Evolutionary conservation across 2,329 filamentous ascomycete species (phyloP).

Genomic region (Beauveria caledonica): DNA sequence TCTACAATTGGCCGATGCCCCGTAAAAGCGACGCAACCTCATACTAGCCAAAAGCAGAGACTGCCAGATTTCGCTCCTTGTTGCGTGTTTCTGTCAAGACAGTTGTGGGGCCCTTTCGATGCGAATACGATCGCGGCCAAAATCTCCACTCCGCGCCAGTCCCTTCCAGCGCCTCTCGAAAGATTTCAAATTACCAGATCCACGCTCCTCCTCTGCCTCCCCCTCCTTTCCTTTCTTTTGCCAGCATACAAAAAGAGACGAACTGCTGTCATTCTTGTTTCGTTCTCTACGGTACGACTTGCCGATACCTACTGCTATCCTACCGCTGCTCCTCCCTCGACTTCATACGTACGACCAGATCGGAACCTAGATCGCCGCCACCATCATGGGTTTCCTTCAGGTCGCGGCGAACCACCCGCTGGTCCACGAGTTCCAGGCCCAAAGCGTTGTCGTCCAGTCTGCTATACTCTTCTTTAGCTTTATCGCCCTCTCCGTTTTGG

Average conservation of each 20-base stretch:
- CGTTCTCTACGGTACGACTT: neutral
- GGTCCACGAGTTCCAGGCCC: conserved; percentile 40
- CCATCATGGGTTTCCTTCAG: conserved; percentile 48
- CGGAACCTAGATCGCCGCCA: neutral
- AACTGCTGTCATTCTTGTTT: neutral
- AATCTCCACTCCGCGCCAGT: neutral
- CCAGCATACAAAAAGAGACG: neutral
- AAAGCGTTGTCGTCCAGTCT: conserved; percentile 41
- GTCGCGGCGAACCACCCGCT: conserved; percentile 40
- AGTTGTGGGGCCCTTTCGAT: neutral
- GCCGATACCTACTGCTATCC: neutral
- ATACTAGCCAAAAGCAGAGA: neutral
- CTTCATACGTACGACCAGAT: neutral
- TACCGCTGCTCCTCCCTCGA: neutral
- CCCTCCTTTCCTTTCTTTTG: neutral
- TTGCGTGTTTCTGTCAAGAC: neutral
- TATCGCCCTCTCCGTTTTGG: conserved; percentile 49
- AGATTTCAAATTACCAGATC: conserved; percentile 2
- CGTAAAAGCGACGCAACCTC: neutral
- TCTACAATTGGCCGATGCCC: conserved; percentile 3
- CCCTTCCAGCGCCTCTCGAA: conserved; percentile 1
- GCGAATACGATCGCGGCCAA: neutral
- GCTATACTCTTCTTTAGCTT: conserved; percentile 34
- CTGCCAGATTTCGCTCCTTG: neutral
- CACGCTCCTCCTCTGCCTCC: neutral